Base-by-base conservation (phyloP, 306 rosid species). In the Quercus variabilis region DNA sequence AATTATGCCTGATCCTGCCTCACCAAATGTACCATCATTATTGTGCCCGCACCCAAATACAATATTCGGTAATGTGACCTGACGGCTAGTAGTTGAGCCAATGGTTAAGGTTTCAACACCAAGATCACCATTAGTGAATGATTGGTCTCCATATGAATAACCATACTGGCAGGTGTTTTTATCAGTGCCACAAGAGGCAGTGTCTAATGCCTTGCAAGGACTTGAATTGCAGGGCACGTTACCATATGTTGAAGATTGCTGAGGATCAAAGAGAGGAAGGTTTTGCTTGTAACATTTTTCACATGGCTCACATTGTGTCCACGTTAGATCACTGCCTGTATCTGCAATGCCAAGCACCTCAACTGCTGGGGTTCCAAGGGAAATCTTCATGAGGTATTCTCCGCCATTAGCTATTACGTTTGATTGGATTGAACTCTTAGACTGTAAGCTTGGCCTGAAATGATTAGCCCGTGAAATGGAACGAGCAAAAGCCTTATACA, bases 231-330 rank as follows among this genome's bases (percentile, higher is more conserved):
- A 89, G 0, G 87, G 56, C 1, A 88, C 12, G 2, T 14, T 49
- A 1, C 14, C 25, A 83, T 75, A 91, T 5, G 97, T 74, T 26
- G 85, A 80, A 33, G 96, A 92, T 1, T 28, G 20, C 0, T 1
- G 1, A 2, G 94, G 92, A 31, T 91, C 71, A 49, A 83, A 92
- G 12, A 91, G 54, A 2, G 87, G 87, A 0, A 57, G 81, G 19
- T 18, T 74, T 77, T 92, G 94, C 18, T 87, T 74, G 86, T 79
- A 88, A 72, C 94, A 92, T 4, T 71, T 6, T 4, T 11, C 41
- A 69, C 93, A 91, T 17, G 93, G 95, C 71, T 80, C 51, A 77
- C 92, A 92, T 19, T 92, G 97, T 2, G 87, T 83, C 96, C 93
- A 90, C 0, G 74, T 88, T 0, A 90, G 89, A 21, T 89, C 96